Percentiles rank a stretch among this genome's conserved stretches.
phyloP scores from a whole-genome alignment of 257 asterid genomes.

The Fraxinus anomala region DNA sequence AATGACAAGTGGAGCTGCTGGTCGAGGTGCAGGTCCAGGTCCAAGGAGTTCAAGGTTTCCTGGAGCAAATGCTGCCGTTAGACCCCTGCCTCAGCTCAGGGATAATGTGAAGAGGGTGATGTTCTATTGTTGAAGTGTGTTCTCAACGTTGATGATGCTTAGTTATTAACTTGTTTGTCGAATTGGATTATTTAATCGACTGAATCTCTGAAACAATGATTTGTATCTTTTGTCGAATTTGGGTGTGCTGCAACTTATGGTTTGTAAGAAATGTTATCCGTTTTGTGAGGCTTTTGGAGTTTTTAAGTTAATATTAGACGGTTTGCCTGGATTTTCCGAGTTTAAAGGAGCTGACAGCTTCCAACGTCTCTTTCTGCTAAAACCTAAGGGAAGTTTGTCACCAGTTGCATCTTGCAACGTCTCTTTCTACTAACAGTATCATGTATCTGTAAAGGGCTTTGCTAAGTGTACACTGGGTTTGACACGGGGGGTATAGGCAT shows the following conservation, averaged over 20 bases:
- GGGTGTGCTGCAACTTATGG: not conserved
- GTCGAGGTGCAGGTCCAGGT: conserved; percentile 28
- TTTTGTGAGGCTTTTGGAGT: not conserved
- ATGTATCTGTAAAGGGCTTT: too few relatives aligned
- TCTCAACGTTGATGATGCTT: not conserved
- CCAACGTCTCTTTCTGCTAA: not conserved
- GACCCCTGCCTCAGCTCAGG: conserved; percentile 34
- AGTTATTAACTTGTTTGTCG: not conserved
- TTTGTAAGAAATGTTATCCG: not conserved
- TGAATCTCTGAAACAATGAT: not conserved
- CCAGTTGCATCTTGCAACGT: too few relatives aligned
- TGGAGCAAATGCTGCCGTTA: conserved; percentile 27
- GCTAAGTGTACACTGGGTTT: too few relatives aligned
- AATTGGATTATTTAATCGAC: not conserved
- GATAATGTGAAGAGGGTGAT: conserved; percentile 39
- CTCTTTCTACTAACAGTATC: too few relatives aligned
- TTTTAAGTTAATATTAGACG: not conserved
- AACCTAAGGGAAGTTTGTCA: too few relatives aligned
- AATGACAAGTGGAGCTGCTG: conserved; percentile 29
- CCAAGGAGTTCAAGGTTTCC: conserved; percentile 25
- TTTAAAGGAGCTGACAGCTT: not conserved
- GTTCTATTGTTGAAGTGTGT: conserved; percentile 32
- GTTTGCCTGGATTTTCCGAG: not conserved
- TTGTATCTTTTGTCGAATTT: not conserved
- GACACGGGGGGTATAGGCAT: too few relatives aligned